phyloP scores from a whole-genome alignment of 208 protist genomes.

The Wallacemonas sp. region DNA sequence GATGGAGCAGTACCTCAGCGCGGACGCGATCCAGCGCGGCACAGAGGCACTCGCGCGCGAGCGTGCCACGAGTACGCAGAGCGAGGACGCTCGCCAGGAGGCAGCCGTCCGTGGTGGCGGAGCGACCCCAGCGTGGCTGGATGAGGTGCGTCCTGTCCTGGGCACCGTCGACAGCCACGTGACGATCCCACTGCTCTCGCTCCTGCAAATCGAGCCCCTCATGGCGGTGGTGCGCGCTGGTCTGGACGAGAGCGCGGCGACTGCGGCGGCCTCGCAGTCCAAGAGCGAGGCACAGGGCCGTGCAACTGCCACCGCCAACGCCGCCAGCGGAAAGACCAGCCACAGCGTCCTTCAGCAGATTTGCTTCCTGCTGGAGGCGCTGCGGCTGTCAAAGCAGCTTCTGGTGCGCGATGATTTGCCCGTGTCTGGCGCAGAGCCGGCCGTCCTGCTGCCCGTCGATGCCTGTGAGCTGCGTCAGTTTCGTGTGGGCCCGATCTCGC shows the following conservation, averaged over 20 bases:
- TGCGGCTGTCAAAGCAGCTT: background rate
- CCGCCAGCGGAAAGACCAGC: background rate
- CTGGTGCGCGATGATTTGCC: slow-evolving; percentile 4
- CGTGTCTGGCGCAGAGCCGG: background rate
- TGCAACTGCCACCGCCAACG: background rate
- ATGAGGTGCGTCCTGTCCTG: background rate
- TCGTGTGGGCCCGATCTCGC: slow-evolving; percentile 5
- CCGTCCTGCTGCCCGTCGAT: slow-evolving; percentile 4
- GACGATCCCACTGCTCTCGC: background rate
- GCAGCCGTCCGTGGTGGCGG: too few species aligned
- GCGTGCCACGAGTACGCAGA: background rate
- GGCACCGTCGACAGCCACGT: slow-evolving; percentile 6
- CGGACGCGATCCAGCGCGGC: background rate
- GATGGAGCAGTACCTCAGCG: slow-evolving; percentile 1
- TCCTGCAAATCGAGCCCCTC: background rate
- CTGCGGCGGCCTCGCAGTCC: background rate
- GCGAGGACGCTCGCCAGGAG: background rate
- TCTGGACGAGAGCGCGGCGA: background rate
- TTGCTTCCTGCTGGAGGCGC: slow-evolving; percentile 2
- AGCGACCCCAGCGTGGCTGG: background rate
- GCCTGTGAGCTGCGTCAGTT: slow-evolving; percentile 7
- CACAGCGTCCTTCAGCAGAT: slow-evolving; percentile 10
- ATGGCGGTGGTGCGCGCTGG: slow-evolving; percentile 1
- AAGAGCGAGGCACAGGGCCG: background rate
- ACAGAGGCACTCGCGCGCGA: background rate